Evolutionary conservation across 495 filamentous ascomycete genomes (phyloP).

Genomic region (Penicillium silybi): DNA sequence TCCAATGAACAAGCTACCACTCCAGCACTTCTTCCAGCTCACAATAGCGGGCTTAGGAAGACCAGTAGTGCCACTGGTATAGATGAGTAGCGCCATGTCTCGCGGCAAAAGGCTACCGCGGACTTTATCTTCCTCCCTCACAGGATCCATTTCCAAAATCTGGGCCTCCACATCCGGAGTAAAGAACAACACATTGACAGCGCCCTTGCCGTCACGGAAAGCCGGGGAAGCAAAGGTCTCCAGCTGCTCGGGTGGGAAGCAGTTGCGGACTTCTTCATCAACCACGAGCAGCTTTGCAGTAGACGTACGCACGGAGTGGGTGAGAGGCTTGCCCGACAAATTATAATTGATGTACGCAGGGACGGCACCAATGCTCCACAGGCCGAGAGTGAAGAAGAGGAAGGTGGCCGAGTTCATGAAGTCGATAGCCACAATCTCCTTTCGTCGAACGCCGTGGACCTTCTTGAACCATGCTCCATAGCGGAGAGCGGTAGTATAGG

Average conservation of each 20-base stretch:
- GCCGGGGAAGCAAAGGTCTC: slow-evolving; percentile 37
- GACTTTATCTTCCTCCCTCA: slow-evolving; percentile 60
- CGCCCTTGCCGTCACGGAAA: slow-evolving; percentile 45
- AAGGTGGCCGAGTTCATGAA: slow-evolving; percentile 83
- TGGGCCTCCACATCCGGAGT: slow-evolving; percentile 61
- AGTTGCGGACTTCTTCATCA: slow-evolving; percentile 61
- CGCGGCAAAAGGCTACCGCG: slow-evolving; percentile 47
- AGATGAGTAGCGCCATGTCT: slow-evolving; percentile 74
- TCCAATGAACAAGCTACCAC: slow-evolving; percentile 50
- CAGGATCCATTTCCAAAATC: slow-evolving; percentile 49
- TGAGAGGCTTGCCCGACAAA: slow-evolving; percentile 65
- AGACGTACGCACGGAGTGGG: slow-evolving; percentile 74
- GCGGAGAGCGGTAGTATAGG: slow-evolving; percentile 68
- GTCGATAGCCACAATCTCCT: slow-evolving; percentile 84
- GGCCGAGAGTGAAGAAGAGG: slow-evolving; percentile 75
- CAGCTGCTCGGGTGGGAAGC: slow-evolving; percentile 46
- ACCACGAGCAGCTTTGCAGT: slow-evolving; percentile 68
- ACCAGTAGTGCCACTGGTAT: slow-evolving; percentile 85
- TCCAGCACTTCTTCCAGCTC: slow-evolving; percentile 64
- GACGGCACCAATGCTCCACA: slow-evolving; percentile 84
- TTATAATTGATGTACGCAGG: slow-evolving; percentile 98
- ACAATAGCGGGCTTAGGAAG: slow-evolving; percentile 88
- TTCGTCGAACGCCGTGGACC: slow-evolving; percentile 61
- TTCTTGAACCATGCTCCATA: slow-evolving; percentile 82
- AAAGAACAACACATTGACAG: slow-evolving; percentile 59